Base-by-base conservation (phyloP, 179 eudicot species). In the Sideroxylon spinosum region DNA sequence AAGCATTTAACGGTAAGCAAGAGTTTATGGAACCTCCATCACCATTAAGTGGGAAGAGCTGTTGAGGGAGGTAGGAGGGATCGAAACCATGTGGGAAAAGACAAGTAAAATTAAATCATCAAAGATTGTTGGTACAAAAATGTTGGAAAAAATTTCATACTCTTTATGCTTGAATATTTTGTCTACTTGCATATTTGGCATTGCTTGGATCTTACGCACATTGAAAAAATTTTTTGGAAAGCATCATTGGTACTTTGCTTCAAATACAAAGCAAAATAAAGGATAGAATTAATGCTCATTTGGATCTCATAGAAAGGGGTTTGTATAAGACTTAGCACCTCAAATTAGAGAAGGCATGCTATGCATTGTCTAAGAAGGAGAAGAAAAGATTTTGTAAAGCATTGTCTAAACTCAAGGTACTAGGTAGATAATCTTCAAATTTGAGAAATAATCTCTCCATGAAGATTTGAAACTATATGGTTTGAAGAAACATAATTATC, bases 211-310 rank as follows among this genome's bases (percentile, higher is more conserved):
- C 44, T 37, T 37, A 37, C 5, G 44, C 44, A 37, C 44, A 37
- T 37, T 37, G 44, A 25, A 64, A 64, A 7, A 64, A 64, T 64
- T 19, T 26, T 12, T 64, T 9, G 14, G 68, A 26, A 5, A 64
- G 68, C 16, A 23, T 63, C 17, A 64, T 64, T 26, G 44, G 68
- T 64, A 64, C 68, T 64, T 64, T 37, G n/a, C 68, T 64, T 64
- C 13, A 23, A 3, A 64, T 13, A 2, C 44, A 2, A 11, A 19
- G 68, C 1, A 64, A 64, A 64, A 64, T 8, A 12, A 64, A 64
- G 44, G 68, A 64, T 64, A 37, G 16, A 64, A 26, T 64, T 64
- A 64, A 26, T 64, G 6, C 32, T 64, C 19, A 37, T 64, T 16
- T 64, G 0, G 68, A 26, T 64, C 68, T 64, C 14, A 3, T 52